Base-by-base conservation (phyloP, 345 rosid genomes). In the Boechera stricta region DNA sequence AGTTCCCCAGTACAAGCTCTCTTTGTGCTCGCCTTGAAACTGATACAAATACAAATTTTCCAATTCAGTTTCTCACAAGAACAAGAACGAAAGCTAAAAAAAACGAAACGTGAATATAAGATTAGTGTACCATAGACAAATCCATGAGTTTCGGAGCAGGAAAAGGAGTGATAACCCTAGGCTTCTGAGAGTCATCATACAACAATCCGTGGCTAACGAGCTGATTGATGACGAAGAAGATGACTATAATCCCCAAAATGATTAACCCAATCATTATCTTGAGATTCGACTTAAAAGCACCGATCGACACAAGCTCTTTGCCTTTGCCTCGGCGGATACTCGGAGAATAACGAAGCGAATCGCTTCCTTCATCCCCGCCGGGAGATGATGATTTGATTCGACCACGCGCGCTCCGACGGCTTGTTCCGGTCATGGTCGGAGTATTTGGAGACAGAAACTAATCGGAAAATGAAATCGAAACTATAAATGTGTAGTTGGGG, bases 1-100 rank as follows among this genome's bases (percentile, higher is more conserved):
- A 3, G 97, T 91, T 79, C 93, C 99, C 99, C 99, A 88, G 61
- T 95, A 88, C 72, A 95, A 86, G 86, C 94, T 87, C 88, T 92
- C 91, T 66, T 76, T 87, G 31, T 95, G 98, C 67, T 89, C 94
- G 0, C 97, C 97, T 62, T 92, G 96, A 79, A 92, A 95, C 98
- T 95, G 67, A 3, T n/a, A 53, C 35, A 75, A 10, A 62, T 0
- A 62, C 64, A 44, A 60, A 62, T 10, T 32, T 60, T 31, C 64
- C 41, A 64, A 38, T 42, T 35, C 60, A 74, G 8, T 41, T 69
- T 39, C 29, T 49, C 65, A 35, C 29, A n/a, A 28, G 35, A 42
- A 51, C 35, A 71, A 58, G 15, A 68, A 18, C 24, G 9, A 32
- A 35, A 39, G 61, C 52, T 4, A 41, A 57, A 21, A 6, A 60